Conservation (phyloP, 2,329 filamentous ascomycete genomes). For the Ophiostoma populinum region DNA sequence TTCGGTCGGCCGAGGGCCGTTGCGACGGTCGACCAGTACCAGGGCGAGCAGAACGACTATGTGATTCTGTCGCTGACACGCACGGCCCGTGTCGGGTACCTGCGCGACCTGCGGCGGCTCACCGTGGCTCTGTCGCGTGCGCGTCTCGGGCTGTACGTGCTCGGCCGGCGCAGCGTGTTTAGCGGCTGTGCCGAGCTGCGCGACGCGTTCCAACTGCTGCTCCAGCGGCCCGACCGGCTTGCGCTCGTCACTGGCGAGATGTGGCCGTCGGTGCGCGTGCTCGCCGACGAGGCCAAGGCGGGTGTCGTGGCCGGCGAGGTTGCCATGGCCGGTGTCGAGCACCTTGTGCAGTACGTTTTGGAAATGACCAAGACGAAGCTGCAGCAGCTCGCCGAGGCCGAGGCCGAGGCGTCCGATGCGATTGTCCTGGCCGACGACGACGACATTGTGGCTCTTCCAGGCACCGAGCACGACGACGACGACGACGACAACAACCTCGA, state of each 20-base stretch:
- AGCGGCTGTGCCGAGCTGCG: conserved; percentile 76
- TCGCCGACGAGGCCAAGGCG: conserved; percentile 27
- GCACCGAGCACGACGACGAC: conserved; percentile 3
- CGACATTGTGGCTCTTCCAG: conserved; percentile 9
- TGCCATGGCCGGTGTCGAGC: conserved; percentile 80
- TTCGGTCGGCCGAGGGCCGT: conserved; percentile 78
- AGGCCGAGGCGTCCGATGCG: neutral
- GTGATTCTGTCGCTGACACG: conserved; percentile 86
- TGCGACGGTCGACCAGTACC: conserved; percentile 94
- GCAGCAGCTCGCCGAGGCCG: conserved; percentile 25
- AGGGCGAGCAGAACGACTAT: conserved; percentile 95
- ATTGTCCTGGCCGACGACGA: neutral
- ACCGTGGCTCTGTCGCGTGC: conserved; percentile 91
- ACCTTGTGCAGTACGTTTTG: conserved; percentile 87
- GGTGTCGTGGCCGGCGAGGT: conserved; percentile 41
- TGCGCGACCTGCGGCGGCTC: conserved; percentile 81
- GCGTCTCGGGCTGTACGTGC: conserved; percentile 76
- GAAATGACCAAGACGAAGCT: conserved; percentile 68
- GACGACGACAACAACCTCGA: neutral
- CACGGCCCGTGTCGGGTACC: conserved; percentile 76
- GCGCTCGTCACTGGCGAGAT: conserved; percentile 72
- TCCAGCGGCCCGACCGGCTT: conserved; percentile 66
- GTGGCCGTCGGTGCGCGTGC: conserved; percentile 48
- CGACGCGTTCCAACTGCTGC: conserved; percentile 65
- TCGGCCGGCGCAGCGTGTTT: conserved; percentile 77